phyloP scores from a whole-genome alignment of 2,329 filamentous ascomycete species.

The Trichocomaceae sp. region DNA sequence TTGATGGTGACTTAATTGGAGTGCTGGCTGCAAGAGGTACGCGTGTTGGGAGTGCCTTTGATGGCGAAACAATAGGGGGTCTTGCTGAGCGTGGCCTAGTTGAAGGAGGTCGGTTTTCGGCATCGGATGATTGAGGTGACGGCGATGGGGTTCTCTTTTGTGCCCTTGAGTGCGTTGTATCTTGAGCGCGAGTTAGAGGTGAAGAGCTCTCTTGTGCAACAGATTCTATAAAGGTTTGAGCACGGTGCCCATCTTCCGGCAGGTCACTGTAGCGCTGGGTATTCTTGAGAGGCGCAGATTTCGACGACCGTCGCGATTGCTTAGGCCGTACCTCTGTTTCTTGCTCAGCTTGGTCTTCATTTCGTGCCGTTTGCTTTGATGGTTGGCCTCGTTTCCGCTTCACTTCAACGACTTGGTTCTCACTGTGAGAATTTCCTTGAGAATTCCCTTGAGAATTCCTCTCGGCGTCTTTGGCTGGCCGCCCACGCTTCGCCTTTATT shows the following conservation, averaged over 20 bases:
- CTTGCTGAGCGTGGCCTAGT: constrained; percentile 50
- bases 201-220: constrained; percentile 16
- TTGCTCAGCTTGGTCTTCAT: neutral
- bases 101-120: constrained; percentile 71
- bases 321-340: constrained; percentile 2
- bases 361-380: constrained; percentile 5
- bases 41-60: constrained; percentile 31
- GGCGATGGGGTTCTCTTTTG: constrained; percentile 52
- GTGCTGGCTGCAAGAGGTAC: constrained; percentile 40
- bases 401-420: constrained; percentile 1
- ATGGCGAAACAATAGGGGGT: constrained; percentile 28
- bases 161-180: constrained; percentile 8
- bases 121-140: constrained; percentile 70
- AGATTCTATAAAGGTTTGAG: constrained; percentile 25
- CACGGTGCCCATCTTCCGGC: constrained; percentile 29
- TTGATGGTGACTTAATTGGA: constrained; percentile 52
- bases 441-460: neutral
- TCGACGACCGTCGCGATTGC: neutral
- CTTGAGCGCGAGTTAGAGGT: constrained; percentile 11
- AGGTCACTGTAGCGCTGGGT: constrained; percentile 33
- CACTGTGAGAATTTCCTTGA: neutral
- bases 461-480: neutral
- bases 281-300: constrained; percentile 30
- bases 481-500: constrained; percentile 7
- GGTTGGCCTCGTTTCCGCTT: constrained; percentile 8